phyloP scores from a whole-genome alignment of 2,329 filamentous ascomycete genomes.

The Cucurbitaria berberidis region DNA sequence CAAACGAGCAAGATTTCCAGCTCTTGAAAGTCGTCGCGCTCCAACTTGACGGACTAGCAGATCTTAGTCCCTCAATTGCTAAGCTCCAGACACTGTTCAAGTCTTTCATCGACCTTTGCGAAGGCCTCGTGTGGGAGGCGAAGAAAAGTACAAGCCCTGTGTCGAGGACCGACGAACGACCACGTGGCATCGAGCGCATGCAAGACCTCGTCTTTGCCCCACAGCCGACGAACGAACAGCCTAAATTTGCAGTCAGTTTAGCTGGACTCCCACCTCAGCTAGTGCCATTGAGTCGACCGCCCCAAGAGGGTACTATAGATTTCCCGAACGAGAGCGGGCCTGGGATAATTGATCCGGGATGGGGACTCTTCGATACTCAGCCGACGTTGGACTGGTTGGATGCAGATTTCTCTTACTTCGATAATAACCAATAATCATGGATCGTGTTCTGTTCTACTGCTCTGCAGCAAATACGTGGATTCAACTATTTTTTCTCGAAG shows the following conservation, averaged over 20 bases:
- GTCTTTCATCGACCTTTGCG: slow-evolving; percentile 22
- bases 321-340: background rate
- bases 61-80: slow-evolving; percentile 13
- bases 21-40: slow-evolving; percentile 18
- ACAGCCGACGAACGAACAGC: too few species aligned
- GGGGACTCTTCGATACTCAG: slow-evolving; percentile 27
- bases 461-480: background rate
- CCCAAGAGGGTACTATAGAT: background rate
- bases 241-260: too few species aligned
- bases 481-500: too few species aligned
- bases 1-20: slow-evolving; percentile 17
- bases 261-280: background rate
- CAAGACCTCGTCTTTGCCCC: too few species aligned
- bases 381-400: slow-evolving; percentile 31
- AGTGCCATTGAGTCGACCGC: background rate
- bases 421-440: slow-evolving; percentile 4
- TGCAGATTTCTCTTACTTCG: slow-evolving; percentile 24
- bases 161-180: background rate
- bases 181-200: background rate
- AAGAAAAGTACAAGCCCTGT: background rate
- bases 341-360: slow-evolving; percentile 9
- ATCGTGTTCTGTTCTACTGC: background rate
- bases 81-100: slow-evolving; percentile 23
- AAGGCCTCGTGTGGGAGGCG: slow-evolving; percentile 10
- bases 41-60: slow-evolving; percentile 18